These are phyloP conservation scores for Allium fistulosum DNA, from an alignment of 106 monocot genomes.

Conservation along the genomic window DNA sequence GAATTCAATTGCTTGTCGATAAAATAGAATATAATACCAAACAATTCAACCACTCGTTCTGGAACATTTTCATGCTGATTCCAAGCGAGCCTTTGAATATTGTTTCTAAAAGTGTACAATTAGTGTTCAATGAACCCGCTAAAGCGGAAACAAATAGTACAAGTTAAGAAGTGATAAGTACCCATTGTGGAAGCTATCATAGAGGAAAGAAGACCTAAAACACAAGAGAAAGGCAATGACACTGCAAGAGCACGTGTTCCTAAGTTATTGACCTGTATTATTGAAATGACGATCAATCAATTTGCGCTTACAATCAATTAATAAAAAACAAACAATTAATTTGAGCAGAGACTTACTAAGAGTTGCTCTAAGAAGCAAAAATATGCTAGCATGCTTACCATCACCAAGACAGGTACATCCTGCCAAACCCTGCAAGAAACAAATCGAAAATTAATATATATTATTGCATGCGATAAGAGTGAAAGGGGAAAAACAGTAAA, in stretches of 20 bases:
- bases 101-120: too few relatives aligned
- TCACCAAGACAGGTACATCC: slow-evolving; percentile 87
- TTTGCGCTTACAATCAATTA: not conserved
- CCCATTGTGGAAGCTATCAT: slow-evolving; percentile 96
- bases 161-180: slow-evolving; percentile 18
- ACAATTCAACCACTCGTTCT: too few relatives aligned
- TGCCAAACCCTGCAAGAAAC: slow-evolving; percentile 75
- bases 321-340: too few relatives aligned
- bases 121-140: too few relatives aligned
- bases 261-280: slow-evolving; percentile 64
- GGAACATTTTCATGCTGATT: too few relatives aligned
- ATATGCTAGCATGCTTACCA: slow-evolving; percentile 99
- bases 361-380: slow-evolving; percentile 99
- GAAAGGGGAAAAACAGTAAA: too few relatives aligned
- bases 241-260: slow-evolving; percentile 79
- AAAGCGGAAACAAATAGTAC: not conserved
- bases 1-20: not conserved
- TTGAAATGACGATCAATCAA: slow-evolving; percentile 2
- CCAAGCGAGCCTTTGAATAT: too few relatives aligned
- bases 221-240: slow-evolving; percentile 97
- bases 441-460: too few relatives aligned
- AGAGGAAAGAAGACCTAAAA: slow-evolving; percentile 91
- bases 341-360: slow-evolving; percentile 35
- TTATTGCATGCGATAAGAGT: too few relatives aligned
- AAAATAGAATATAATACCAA: not conserved